These are phyloP conservation scores for Aciculoconidium aculeatum DNA, from an alignment of 805 yeast species.

Conservation along the genomic window DNA sequence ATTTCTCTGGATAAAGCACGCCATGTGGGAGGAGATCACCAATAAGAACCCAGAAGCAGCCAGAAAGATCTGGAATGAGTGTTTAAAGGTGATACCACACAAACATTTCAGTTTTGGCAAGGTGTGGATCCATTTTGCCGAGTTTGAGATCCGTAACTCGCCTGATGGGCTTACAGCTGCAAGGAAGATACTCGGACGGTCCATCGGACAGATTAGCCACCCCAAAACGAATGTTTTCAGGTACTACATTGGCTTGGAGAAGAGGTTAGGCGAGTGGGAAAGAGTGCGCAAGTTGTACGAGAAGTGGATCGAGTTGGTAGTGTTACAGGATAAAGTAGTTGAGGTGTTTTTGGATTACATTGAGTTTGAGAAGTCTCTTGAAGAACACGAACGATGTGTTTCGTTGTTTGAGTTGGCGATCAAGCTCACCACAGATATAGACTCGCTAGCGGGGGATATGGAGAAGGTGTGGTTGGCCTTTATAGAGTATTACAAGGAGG, in stretches of 20 bases:
- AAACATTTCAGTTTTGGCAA: slow-evolving; percentile 59
- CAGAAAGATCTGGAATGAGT: slow-evolving; percentile 44
- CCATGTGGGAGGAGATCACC: slow-evolving; percentile 55
- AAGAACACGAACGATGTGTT: slow-evolving; percentile 64
- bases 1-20: slow-evolving; percentile 62
- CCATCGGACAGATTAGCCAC: slow-evolving; percentile 48
- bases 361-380: slow-evolving; percentile 58
- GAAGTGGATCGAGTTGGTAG: slow-evolving; percentile 46
- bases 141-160: slow-evolving; percentile 64
- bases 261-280: slow-evolving; percentile 68
- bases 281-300: slow-evolving; percentile 71
- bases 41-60: slow-evolving; percentile 39
- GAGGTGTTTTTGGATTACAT: slow-evolving; percentile 60
- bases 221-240: slow-evolving; percentile 56
- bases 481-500: slow-evolving; percentile 59
- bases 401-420: slow-evolving; percentile 55
- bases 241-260: slow-evolving; percentile 65
- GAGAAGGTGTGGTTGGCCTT: slow-evolving; percentile 22
- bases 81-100: slow-evolving; percentile 52
- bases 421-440: slow-evolving; percentile 17
- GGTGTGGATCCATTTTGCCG: slow-evolving; percentile 65
- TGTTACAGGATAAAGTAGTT: slow-evolving; percentile 7
- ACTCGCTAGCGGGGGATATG: slow-evolving; percentile 24
- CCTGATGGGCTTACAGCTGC: slow-evolving; percentile 40
- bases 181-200: slow-evolving; percentile 64